Conservation (phyloP, 805 yeast genomes). For the Saccharomycopsis sp. region DNA sequence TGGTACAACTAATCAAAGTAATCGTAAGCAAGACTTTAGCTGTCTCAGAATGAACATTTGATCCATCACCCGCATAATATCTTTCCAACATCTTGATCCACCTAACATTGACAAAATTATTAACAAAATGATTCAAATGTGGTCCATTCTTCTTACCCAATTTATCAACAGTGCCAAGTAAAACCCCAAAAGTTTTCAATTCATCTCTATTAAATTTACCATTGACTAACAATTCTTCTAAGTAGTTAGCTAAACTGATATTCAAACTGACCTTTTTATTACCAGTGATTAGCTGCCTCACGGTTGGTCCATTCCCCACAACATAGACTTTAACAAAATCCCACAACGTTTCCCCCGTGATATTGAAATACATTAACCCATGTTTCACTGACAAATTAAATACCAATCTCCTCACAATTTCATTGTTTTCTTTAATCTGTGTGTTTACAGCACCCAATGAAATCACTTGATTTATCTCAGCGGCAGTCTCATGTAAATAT, state of each 20-base stretch:
- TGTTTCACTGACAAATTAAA: constrained; percentile 43
- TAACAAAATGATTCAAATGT: constrained; percentile 36
- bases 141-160: constrained; percentile 1
- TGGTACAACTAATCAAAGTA: constrained; percentile 43
- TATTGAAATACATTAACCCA: constrained; percentile 49
- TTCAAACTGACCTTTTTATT: constrained; percentile 36
- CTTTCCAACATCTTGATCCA: constrained; percentile 60
- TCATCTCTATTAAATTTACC: constrained; percentile 42
- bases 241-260: constrained; percentile 29
- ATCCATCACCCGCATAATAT: constrained; percentile 51
- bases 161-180: constrained; percentile 29
- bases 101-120: constrained; percentile 42
- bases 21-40: constrained; percentile 46
- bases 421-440: constrained; percentile 51
- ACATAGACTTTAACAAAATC: constrained; percentile 51
- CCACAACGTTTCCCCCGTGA: constrained; percentile 62
- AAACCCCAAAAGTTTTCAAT: constrained; percentile 36
- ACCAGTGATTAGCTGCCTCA: constrained; percentile 39
- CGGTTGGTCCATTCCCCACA: constrained; percentile 34
- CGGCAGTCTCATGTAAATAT: constrained; percentile 53
- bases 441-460: constrained; percentile 69
- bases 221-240: constrained; percentile 40
- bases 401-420: constrained; percentile 39
- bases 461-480: constrained; percentile 52
- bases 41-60: constrained; percentile 39